Conservation (phyloP, 2,329 filamentous ascomycete genomes). For the Aspergillus fumigatiaffinis region DNA sequence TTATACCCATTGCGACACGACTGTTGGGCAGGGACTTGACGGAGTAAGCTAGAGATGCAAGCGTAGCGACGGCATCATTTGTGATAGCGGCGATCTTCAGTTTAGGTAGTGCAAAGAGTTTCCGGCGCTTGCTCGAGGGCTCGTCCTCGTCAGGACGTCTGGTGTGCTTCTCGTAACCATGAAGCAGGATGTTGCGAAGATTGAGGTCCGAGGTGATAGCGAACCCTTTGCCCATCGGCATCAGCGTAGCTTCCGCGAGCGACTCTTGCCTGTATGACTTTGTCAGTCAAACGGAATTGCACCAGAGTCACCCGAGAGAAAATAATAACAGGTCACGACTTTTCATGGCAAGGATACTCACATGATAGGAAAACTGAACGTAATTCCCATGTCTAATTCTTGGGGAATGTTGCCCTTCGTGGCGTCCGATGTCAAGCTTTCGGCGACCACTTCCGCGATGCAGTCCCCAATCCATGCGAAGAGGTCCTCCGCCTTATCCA, state of each 20-base stretch:
- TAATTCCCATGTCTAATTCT: constrained; percentile 48
- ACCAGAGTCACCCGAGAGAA: not conserved
- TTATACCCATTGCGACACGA: constrained; percentile 72
- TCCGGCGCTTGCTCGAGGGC: constrained; percentile 43
- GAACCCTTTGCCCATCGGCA: constrained; percentile 58
- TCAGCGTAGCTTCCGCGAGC: constrained; percentile 51
- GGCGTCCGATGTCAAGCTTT: constrained; percentile 42
- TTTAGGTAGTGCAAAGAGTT: constrained; percentile 53
- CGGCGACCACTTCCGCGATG: constrained; percentile 67
- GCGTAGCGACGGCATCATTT: constrained; percentile 76
- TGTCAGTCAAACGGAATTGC: constrained; percentile 11
- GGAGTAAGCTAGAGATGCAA: constrained; percentile 72
- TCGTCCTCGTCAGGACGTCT: constrained; percentile 36
- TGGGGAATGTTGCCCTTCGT: constrained; percentile 38
- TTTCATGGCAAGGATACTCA: constrained; percentile 22
- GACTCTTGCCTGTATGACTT: constrained; percentile 45
- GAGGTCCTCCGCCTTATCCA: constrained; percentile 67
- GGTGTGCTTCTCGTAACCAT: constrained; percentile 53
- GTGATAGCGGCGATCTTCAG: constrained; percentile 72
- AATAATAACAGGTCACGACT: not conserved
- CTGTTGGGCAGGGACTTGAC: constrained; percentile 59
- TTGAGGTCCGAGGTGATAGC: constrained; percentile 54
- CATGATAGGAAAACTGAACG: constrained; percentile 50
- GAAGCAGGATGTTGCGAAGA: constrained; percentile 51
- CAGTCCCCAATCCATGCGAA: constrained; percentile 79